Conservation (phyloP, 2,329 filamentous ascomycete species). For the Colletotrichum tofieldiae region DNA sequence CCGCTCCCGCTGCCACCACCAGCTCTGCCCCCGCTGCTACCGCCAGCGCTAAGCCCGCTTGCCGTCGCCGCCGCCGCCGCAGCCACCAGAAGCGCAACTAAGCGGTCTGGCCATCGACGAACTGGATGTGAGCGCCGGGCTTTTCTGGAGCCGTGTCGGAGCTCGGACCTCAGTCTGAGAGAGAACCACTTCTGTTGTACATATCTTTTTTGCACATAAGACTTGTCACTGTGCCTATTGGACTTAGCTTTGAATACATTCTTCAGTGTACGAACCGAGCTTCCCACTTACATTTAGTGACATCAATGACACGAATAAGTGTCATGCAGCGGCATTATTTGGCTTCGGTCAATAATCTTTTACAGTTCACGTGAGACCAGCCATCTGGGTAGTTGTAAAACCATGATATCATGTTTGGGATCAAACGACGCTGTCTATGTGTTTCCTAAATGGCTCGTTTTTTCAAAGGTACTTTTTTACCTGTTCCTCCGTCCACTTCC, state of each 20-base stretch:
- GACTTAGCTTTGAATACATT: slow-evolving; percentile 35
- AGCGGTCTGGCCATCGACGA: neutral
- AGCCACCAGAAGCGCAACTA: slow-evolving; percentile 37
- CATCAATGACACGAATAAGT: neutral
- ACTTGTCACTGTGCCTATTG: slow-evolving; percentile 28
- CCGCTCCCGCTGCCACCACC: slow-evolving; percentile 31
- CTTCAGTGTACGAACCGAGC: slow-evolving; percentile 22
- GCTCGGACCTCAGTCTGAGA: neutral
- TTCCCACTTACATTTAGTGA: neutral
- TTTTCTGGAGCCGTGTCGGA: neutral
- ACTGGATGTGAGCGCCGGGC: neutral
- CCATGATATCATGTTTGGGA: neutral
- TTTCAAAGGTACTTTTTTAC: slow-evolving; percentile 46
- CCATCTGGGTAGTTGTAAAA: neutral
- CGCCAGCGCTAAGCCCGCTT: slow-evolving; percentile 32
- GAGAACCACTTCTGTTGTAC: slow-evolving; percentile 35
- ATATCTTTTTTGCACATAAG: slow-evolving; percentile 39
- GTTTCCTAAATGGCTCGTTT: neutral
- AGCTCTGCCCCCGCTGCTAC: slow-evolving; percentile 27
- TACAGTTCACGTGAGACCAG: neutral
- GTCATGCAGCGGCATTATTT: neutral
- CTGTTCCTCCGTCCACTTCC: slow-evolving; percentile 60
- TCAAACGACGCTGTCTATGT: slow-evolving; percentile 1
- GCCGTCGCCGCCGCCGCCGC: slow-evolving; percentile 40
- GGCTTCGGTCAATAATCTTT: neutral